These are phyloP conservation scores for Solanum etuberosum DNA, from an alignment of 257 asterid species.

Conservation along the genomic window DNA sequence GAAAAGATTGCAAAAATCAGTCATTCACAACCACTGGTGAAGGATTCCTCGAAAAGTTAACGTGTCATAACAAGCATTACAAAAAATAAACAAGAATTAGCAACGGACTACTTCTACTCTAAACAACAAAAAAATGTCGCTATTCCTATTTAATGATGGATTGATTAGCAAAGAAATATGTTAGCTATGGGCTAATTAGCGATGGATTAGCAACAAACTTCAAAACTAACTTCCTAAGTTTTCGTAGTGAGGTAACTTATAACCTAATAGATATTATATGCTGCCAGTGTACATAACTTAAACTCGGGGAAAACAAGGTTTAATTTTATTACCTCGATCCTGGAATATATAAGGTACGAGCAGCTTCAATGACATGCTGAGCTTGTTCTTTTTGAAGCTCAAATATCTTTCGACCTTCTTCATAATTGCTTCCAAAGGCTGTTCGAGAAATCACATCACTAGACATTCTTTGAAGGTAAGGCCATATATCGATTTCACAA, in stretches of 20 bases:
- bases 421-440: conserved; percentile 41
- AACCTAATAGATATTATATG: background rate
- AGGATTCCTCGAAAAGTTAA: too few species aligned
- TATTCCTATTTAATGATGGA: background rate
- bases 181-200: background rate
- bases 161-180: background rate
- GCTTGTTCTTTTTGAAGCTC: conserved; percentile 35
- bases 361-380: background rate
- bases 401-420: conserved; percentile 42
- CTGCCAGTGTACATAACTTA: background rate
- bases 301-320: background rate
- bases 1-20: too few species aligned
- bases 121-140: background rate
- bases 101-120: background rate
- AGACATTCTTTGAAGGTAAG: conserved; percentile 15
- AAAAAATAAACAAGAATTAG: background rate
- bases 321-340: conserved; percentile 24
- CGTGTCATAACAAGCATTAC: background rate
- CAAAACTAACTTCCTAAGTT: background rate
- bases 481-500: conserved; percentile 36
- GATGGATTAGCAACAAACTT: background rate
- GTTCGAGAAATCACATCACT: conserved; percentile 37
- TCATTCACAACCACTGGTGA: too few species aligned
- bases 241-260: background rate
- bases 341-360: conserved; percentile 18